Percentiles rank a stretch among this genome's conserved stretches.
phyloP scores from a whole-genome alignment of 169 alveolate genomes.

The Fabrea salina region DNA sequence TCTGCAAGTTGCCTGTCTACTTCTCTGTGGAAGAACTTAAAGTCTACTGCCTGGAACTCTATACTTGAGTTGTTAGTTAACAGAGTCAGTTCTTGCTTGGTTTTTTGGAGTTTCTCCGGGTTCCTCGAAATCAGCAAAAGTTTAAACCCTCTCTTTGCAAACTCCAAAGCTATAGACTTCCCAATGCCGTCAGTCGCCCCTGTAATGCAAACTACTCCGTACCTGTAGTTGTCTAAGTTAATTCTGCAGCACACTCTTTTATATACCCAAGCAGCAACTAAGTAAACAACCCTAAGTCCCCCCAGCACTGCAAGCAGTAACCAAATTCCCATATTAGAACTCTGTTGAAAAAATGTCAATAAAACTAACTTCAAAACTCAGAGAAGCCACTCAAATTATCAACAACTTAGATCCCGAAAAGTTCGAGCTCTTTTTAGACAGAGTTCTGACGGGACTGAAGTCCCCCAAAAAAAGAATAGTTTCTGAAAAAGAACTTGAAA shows the following conservation, averaged over 20 bases:
- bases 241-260: neutral
- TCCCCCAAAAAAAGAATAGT: neutral
- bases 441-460: neutral
- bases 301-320: neutral
- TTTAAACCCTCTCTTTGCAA: conserved; percentile 37
- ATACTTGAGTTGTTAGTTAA: neutral
- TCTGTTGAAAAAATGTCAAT: too few species aligned
- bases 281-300: neutral
- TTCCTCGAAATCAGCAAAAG: conserved; percentile 30
- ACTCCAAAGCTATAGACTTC: conserved; percentile 31
- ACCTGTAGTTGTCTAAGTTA: neutral
- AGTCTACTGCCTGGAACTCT: neutral
- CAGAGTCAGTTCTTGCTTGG: neutral
- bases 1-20: neutral
- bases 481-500: conserved; percentile 1
- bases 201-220: conserved; percentile 39
- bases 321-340: conserved; percentile 5
- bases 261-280: neutral
- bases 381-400: neutral
- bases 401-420: neutral
- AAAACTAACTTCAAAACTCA: too few species aligned
- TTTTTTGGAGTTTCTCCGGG: conserved; percentile 27
- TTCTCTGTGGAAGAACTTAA: conserved; percentile 11
- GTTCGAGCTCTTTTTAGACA: neutral
- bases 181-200: conserved; percentile 51